phyloP scores from a whole-genome alignment of 257 asterid species.

The Prunella vulgaris region DNA sequence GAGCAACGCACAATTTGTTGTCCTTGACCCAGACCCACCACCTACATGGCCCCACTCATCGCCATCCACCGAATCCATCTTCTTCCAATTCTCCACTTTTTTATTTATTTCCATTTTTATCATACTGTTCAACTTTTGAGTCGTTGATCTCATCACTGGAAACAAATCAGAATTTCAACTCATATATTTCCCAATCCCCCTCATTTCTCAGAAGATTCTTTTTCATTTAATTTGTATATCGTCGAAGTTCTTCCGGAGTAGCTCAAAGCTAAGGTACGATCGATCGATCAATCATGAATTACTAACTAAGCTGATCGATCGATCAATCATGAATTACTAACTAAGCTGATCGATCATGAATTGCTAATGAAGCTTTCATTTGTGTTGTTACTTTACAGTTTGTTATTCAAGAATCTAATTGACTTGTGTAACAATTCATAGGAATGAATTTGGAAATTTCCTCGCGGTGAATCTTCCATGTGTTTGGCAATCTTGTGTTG shows the following conservation, averaged over 20 bases:
- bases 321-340: not conserved
- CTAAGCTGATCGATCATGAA: not conserved
- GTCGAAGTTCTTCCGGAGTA: not conserved
- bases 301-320: not conserved
- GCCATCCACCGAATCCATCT: conserved; percentile 11
- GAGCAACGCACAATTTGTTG: not conserved
- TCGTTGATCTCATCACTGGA: not conserved
- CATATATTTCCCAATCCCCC: not conserved
- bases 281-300: not conserved
- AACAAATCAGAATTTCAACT: conserved; percentile 12
- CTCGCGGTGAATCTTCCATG: not conserved
- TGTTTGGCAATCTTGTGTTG: conserved; percentile 10
- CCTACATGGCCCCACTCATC: not conserved
- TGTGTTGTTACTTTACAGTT: not conserved
- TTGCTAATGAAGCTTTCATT: conserved; percentile 5
- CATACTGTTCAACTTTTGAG: not conserved
- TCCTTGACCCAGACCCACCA: not conserved
- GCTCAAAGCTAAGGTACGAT: conserved; percentile 27
- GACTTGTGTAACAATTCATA: conserved; percentile 1
- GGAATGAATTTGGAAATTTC: conserved; percentile 15
- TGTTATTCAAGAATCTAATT: not conserved
- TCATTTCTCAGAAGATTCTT: too few relatives aligned
- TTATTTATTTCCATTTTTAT: not conserved
- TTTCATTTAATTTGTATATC: not conserved
- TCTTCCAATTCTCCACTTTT: not conserved